Conservation (phyloP, 192 early-diverging fungal genomes). For the Coemansia sp. region DNA sequence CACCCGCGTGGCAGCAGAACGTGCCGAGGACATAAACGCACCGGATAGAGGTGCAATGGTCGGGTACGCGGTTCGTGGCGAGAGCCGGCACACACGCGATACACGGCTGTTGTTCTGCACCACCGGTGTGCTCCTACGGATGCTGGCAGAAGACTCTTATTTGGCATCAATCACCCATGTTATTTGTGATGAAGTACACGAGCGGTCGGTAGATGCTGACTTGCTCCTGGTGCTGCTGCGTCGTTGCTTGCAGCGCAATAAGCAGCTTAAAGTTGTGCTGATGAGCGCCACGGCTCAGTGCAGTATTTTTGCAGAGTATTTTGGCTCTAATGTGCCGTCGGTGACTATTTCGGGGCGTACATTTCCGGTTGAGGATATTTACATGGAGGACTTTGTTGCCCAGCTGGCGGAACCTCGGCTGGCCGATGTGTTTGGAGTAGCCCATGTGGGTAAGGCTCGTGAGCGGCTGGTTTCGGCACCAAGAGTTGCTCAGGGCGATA, state of each 20-base stretch:
- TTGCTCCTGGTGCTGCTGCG: slow-evolving; percentile 76
- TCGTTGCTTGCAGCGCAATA: slow-evolving; percentile 56
- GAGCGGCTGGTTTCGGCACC: slow-evolving; percentile 6
- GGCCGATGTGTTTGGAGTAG: slow-evolving; percentile 13
- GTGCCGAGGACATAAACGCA: slow-evolving; percentile 39
- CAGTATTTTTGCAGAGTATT: slow-evolving; percentile 74
- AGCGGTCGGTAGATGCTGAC: slow-evolving; percentile 74
- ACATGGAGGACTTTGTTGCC: slow-evolving; percentile 41
- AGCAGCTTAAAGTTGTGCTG: slow-evolving; percentile 66
- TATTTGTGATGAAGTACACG: slow-evolving; percentile 89
- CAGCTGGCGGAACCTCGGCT: not conserved
- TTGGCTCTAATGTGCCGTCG: slow-evolving; percentile 57
- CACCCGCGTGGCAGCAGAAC: slow-evolving; percentile 60
- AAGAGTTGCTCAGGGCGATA: not conserved
- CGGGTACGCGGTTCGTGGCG: slow-evolving; percentile 66
- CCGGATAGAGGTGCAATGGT: slow-evolving; percentile 19
- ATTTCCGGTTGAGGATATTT: slow-evolving; percentile 67
- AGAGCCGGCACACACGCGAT: slow-evolving; percentile 51
- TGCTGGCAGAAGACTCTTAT: slow-evolving; percentile 31
- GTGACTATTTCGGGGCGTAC: slow-evolving; percentile 75
- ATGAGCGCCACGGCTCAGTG: slow-evolving; percentile 93
- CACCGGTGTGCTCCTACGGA: slow-evolving; percentile 63
- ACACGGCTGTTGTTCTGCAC: slow-evolving; percentile 67
- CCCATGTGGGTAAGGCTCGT: slow-evolving; percentile 1
- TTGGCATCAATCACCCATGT: slow-evolving; percentile 46